Evolutionary conservation across 1,139 yeast species (phyloP).

Genomic region (Yamadazyma spencermartinsiae): DNA sequence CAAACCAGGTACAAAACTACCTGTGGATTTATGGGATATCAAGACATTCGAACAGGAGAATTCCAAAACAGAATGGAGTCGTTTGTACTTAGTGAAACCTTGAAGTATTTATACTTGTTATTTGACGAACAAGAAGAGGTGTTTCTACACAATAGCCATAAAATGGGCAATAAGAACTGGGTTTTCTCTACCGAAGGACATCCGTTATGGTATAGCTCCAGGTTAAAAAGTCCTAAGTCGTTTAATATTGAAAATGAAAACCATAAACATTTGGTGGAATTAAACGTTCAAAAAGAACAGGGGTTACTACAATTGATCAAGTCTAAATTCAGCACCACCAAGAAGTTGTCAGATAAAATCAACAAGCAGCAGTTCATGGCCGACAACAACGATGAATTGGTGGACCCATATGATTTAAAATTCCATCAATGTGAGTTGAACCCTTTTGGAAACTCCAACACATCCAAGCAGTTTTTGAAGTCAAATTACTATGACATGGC

Average conservation of each 20-base stretch:
- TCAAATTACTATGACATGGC: conserved; percentile 39
- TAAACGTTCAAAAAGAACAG: conserved; percentile 1
- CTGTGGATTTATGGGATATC: conserved; percentile 85
- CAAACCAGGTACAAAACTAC: conserved; percentile 50
- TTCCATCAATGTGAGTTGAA: conserved; percentile 33
- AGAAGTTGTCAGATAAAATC: neutral
- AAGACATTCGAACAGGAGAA: conserved; percentile 63
- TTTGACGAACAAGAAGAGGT: conserved; percentile 68
- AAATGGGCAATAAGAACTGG: conserved; percentile 49
- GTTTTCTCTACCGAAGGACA: conserved; percentile 94
- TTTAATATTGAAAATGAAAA: neutral
- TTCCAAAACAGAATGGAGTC: conserved; percentile 86
- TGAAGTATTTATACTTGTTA: conserved; percentile 77
- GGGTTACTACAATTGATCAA: neutral
- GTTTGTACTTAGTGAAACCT: conserved; percentile 82
- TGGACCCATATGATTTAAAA: conserved; percentile 8
- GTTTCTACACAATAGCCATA: conserved; percentile 34
- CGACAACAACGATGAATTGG: neutral
- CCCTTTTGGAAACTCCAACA: conserved; percentile 22
- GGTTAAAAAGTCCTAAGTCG: conserved; percentile 5
- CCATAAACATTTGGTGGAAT: conserved; percentile 1
- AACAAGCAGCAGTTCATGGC: neutral
- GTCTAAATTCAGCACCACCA: neutral
- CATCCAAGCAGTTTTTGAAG: conserved; percentile 21
- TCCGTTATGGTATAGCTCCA: conserved; percentile 68